Base-by-base conservation (phyloP, 768 basidiomycete species). In the Mycena venus region DNA sequence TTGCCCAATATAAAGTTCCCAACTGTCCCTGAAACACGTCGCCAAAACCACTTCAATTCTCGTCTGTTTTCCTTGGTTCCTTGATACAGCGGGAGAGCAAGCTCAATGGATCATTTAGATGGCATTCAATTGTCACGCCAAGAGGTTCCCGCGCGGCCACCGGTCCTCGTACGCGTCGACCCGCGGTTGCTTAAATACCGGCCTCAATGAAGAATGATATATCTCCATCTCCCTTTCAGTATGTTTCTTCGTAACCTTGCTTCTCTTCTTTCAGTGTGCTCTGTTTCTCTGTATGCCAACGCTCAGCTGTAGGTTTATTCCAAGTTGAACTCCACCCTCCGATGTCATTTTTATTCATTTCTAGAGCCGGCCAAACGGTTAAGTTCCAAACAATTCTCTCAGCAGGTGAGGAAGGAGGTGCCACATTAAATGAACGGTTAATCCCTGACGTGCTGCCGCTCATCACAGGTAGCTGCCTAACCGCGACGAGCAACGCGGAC, bases 231-330 rank as follows among this genome's bases (percentile, higher is more conserved):
- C 56, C 56, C 56, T 55, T 59, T 59, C 38, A 62, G n/a, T 31
- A 65, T 65, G 64, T 65, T 65, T 34, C 21, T 53, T 34, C 64
- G 64, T 25, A 65, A 65, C 64, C 5, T 38, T 36, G 64, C 49
- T 36, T 65, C 49, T 32, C 64, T 65, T 38, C 49, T 65, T 36
- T 65, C 64, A 1, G 34, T 53, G 11, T 51, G 47, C n/a, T n/a
- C 47, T 49, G 47, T 49, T 2, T 49, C 64, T 29, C 64, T 65
- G 14, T 23, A 32, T 34, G 64, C 49, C 51, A 65, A 65, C 25
- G 64, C 64, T 32, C 49, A 65, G 34, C 64, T 65, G 64, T 65
- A 65, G 34, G 64, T 49, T 31, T n/a, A 49, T 49, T 19, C 23
- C 60, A 62, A 47, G 11, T 51, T 65, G 32, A 49, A 53, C 51